phyloP scores from a whole-genome alignment of 2,329 filamentous ascomycete genomes.

The Didymella glomerata region DNA sequence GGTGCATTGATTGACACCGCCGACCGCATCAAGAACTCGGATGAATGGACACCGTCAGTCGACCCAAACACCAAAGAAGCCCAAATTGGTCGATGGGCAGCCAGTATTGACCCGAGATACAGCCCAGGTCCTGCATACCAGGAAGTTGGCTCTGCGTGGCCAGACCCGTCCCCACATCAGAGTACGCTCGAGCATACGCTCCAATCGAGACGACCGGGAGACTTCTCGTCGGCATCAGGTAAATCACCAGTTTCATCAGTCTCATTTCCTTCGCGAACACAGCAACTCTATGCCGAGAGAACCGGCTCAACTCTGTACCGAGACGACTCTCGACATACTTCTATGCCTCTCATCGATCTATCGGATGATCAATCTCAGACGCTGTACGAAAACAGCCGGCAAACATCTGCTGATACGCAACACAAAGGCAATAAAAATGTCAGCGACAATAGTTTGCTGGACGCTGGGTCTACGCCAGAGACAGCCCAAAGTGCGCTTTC shows the following conservation, averaged over 20 bases:
- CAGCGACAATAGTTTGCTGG: not conserved
- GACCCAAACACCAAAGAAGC: slow-evolving; percentile 22
- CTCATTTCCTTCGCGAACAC: slow-evolving; percentile 2
- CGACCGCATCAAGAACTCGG: slow-evolving; percentile 73
- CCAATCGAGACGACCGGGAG: not conserved
- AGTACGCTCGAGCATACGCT: not conserved
- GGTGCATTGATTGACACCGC: slow-evolving; percentile 74
- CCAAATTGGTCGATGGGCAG: slow-evolving; percentile 36
- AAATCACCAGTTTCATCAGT: slow-evolving; percentile 26
- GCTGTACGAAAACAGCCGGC: slow-evolving; percentile 1
- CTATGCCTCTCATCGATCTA: slow-evolving; percentile 20
- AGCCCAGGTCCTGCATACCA: slow-evolving; percentile 4
- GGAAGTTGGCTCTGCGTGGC: not conserved
- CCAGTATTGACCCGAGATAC: slow-evolving; percentile 28
- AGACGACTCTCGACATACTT: not conserved
- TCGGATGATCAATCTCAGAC: slow-evolving; percentile 10
- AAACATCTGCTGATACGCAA: slow-evolving; percentile 23
- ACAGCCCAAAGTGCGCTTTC: slow-evolving; percentile 1
- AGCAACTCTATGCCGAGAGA: not conserved
- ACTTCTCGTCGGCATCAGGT: slow-evolving; percentile 25
- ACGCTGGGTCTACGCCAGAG: not conserved
- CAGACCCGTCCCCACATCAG: slow-evolving; percentile 1
- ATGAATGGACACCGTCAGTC: slow-evolving; percentile 35
- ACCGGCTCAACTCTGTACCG: not conserved
- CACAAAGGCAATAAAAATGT: slow-evolving; percentile 21